Conservation (phyloP, 2,329 filamentous ascomycete genomes). For the Ophiocordyceps robertsii region DNA sequence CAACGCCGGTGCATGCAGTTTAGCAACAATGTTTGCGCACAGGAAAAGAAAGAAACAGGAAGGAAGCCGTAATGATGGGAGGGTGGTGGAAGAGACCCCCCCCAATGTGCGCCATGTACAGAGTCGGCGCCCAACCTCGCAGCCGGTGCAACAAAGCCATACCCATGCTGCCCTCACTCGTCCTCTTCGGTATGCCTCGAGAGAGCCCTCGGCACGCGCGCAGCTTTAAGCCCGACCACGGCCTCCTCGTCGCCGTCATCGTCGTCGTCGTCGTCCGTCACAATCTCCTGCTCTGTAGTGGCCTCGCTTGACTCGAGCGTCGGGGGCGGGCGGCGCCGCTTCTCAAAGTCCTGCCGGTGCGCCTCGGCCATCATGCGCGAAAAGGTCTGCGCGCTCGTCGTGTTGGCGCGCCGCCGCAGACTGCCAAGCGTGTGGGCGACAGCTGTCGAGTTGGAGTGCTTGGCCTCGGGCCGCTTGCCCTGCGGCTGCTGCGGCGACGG, state of each 20-base stretch:
- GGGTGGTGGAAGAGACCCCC: too few relatives aligned
- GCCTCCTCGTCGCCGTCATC: slow-evolving; percentile 10
- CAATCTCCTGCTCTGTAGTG: slow-evolving; percentile 17
- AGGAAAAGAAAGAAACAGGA: too few relatives aligned
- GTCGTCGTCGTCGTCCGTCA: slow-evolving; percentile 20
- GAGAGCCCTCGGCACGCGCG: not conserved
- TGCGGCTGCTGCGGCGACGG: not conserved
- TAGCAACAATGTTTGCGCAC: too few relatives aligned
- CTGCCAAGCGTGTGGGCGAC: slow-evolving; percentile 9
- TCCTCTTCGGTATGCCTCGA: not conserved
- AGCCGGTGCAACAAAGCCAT: not conserved
- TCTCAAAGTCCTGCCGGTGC: slow-evolving; percentile 85
- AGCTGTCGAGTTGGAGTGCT: slow-evolving; percentile 8
- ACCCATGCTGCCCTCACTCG: not conserved
- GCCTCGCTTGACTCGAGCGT: not conserved
- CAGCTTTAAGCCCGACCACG: not conserved
- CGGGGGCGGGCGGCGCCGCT: slow-evolving; percentile 40
- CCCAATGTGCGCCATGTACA: too few relatives aligned
- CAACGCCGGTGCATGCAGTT: too few relatives aligned
- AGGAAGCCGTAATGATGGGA: too few relatives aligned
- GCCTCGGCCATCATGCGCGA: slow-evolving; percentile 64
- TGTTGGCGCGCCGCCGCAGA: slow-evolving; percentile 19
- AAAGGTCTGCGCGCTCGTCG: slow-evolving; percentile 23
- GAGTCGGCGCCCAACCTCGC: too few relatives aligned
- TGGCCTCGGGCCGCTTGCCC: not conserved